Evolutionary conservation across 1,284 basidiomycete genomes (phyloP), one percentile per base, ranked within the genome.

Genomic region (Leucoagaricus sp.): DNA sequence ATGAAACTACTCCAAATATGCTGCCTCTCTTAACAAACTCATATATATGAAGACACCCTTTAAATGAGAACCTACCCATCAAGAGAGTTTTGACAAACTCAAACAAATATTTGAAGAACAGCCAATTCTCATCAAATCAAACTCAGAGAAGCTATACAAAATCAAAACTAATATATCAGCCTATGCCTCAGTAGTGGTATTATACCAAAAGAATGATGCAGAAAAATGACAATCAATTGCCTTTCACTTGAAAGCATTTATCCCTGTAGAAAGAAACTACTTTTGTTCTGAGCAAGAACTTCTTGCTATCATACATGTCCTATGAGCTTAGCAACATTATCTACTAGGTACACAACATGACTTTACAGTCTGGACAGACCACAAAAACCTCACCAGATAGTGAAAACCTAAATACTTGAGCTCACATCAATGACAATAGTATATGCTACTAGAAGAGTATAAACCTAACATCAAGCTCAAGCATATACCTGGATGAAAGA

Each of bases 331-430:
- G 78, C 34, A 67, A 17, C 72, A 77, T 28, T 75, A 73, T 53
- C 58, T 75, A 0, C 49, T 68, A 57, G 75, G 75, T 12, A 41
- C 61, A 1, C 12, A n/a, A 4, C 46, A 69, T 5, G 25, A 49
- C 13, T 58, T 75, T 25, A 61, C 58, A 1, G 65, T 81, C 17
- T 64, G 64, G 49, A 69, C 75, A 0, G 76, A 83, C 60, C 78
- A 83, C 58, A 66, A 71, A 15, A 79, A 79, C 56, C 69, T 82
- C 0, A 64, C 70, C 23, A 78, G 77, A 53, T 81, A 75, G 65
- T 33, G 58, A 8, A 67, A 62, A 0, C 57, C 72, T 0, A 66
- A 75, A 29, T 66, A 72, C 4, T 64, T 82, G 0, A 78, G 69
- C 25, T 57, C 65, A 1, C 50, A 70, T 6, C 77, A 82, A 62